Evolutionary conservation across 441 rosid genomes (phyloP), one percentile per base, ranked within the genome.

Genomic region (California macrophylla): DNA sequence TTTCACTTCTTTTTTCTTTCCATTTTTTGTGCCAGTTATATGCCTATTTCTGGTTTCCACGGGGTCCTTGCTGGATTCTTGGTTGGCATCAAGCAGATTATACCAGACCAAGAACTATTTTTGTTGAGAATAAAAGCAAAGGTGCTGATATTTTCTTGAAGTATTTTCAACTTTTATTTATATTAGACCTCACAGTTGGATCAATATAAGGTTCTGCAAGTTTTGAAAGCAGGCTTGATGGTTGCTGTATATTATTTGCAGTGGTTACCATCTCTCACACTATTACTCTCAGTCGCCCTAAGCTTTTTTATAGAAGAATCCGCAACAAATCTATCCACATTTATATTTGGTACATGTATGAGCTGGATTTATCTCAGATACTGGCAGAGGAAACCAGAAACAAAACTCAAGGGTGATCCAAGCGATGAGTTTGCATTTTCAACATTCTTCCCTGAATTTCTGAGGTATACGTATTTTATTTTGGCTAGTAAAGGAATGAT

Each of bases 281-380:
- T 94, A 64, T 52, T 85, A 79, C 25, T 92, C 71, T 83, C 99
- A 54, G 75, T 83, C 77, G 89, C 76, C 58, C 40, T 81, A 71
- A 89, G 99, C 85, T 89, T 90, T 85, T 90, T 94, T 74, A 88
- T 84, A 16, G 66, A 82, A 63, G 84, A 90, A 69, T 85, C 93
- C 56, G 86, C 86, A 47, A 74, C 85, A 29, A 90, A 92, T 69
- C 98, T 90, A 78, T 98, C 99, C 40, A 86, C 91, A 67, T 76
- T 92, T 69, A 83, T 92, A 80, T 89, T 90, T 75, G 99, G 98
- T 66, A 89, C 97, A 63, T 90, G 92, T 73, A 74, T 77, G 71
- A 89, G 98, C 66, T 94, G 99, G 98, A 75, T 92, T 77, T 94
- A 92, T 85, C 89, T 92, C 71, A 87, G 99, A 77, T 92, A 86